Base-by-base conservation (phyloP, 495 filamentous ascomycete genomes). In the Talaromyces trachyspermus region DNA sequence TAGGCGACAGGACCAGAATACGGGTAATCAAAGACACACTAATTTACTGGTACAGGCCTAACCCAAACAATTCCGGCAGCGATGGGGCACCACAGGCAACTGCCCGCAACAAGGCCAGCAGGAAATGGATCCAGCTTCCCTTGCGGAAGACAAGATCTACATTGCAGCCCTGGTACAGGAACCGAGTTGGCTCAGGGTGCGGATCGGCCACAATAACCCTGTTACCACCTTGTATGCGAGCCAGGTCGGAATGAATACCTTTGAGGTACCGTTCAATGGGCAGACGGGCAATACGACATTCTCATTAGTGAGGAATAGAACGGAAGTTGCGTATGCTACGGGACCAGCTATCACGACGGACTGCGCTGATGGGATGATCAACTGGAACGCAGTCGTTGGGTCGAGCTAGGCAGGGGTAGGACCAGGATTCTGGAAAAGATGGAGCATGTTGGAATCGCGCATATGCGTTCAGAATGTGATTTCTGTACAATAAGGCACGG, bases 31-130 rank as follows among this genome's bases (percentile, higher is more conserved):
- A 0, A 53, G 68, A 40, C 69, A 79, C 76, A 15, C 63, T 84
- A 2, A 66, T 78, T 9, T 77, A 70, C 15, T 88, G 84, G 84
- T 88, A 88, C 59, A 79, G 84, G 14, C 49, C 63, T 0, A 63
- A 64, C 9, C 63, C 68, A 8, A 55, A 55, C n/a, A 37, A 37
- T 23, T 54, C 61, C 15, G 66, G 72, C 30, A 55, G 50, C 14
- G 56, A 48, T 40, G 55, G 56, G 66, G 63, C 1, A 66, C 61
- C 4, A 71, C 62, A 0, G 65, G 66, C 4, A 72, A 72, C 36
- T 62, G 62, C 46, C 60, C 57, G 5, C 45, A 48, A 8, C 46
- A 50, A 42, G 60, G 62, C 12, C 63, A 65, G 42, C 53, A 40
- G 5, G 54, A 32, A 15, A 23, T 64, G 40, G 38, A 49, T 5